These are phyloP conservation scores for Tolypocladium sp. DNA, from an alignment of 2,329 filamentous ascomycete genomes.

Conservation along the genomic window DNA sequence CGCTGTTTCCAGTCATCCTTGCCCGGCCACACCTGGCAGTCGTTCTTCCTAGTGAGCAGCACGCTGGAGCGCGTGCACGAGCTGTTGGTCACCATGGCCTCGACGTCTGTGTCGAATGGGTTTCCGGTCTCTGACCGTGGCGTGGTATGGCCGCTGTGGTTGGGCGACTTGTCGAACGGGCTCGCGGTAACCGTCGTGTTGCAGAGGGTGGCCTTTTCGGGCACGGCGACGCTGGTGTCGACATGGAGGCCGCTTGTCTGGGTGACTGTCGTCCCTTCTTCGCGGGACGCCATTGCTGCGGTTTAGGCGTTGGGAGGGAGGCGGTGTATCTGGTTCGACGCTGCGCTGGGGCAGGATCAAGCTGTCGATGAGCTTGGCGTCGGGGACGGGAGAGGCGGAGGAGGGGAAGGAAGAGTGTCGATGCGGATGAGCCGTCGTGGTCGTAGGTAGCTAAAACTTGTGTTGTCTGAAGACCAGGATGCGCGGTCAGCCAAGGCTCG, in stretches of 20 bases:
- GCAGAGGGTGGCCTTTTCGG: slow-evolving; percentile 17
- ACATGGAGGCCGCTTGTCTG: background rate
- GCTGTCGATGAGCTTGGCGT: background rate
- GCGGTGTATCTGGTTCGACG: background rate
- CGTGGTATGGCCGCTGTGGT: slow-evolving; percentile 31
- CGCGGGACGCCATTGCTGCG: background rate
- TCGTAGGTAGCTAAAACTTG: background rate
- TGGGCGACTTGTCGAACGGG: slow-evolving; percentile 13
- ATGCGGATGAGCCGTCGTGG: background rate
- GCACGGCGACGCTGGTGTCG: slow-evolving; percentile 15
- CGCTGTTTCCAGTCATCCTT: slow-evolving; percentile 51
- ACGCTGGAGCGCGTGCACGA: slow-evolving; percentile 17
- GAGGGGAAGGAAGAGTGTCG: background rate
- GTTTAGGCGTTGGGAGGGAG: too few relatives aligned
- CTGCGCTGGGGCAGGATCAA: background rate
- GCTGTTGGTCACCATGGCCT: slow-evolving; percentile 36
- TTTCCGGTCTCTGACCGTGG: slow-evolving; percentile 34
- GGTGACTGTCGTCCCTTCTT: slow-evolving; percentile 1
- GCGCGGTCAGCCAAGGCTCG: background rate
- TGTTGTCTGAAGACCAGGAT: background rate
- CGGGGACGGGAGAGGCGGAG: background rate
- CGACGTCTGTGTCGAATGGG: slow-evolving; percentile 50
- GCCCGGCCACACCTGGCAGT: slow-evolving; percentile 51
- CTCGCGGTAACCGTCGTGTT: slow-evolving; percentile 12
- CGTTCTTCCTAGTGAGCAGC: slow-evolving; percentile 25